phyloP scores from a whole-genome alignment of 1,284 basidiomycete species.

The Ceratobasidium theobromae region DNA sequence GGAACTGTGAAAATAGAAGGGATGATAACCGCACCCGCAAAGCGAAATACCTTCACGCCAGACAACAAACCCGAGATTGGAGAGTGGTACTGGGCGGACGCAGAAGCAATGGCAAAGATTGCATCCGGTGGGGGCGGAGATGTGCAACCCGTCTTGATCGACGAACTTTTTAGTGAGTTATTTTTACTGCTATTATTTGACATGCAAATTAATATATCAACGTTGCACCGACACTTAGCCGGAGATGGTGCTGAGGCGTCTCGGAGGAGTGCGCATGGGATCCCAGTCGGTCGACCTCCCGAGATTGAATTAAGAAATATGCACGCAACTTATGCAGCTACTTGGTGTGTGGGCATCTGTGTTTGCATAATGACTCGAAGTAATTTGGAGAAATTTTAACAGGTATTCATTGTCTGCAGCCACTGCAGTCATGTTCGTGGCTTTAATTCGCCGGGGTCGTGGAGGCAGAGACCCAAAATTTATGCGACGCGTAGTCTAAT shows the following conservation, averaged over 20 bases:
- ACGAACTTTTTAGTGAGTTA: slow-evolving; percentile 78
- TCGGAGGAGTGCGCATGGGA: slow-evolving; percentile 65
- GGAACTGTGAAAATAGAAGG: slow-evolving; percentile 68
- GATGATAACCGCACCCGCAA: slow-evolving; percentile 67
- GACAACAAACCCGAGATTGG: slow-evolving; percentile 80
- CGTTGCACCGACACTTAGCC: slow-evolving; percentile 53
- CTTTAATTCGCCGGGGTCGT: slow-evolving; percentile 43
- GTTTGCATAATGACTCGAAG: no score
- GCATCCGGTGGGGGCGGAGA: slow-evolving; percentile 68
- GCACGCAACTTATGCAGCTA: slow-evolving; percentile 93
- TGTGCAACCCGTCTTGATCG: slow-evolving; percentile 83
- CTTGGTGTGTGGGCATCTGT: slow-evolving; percentile 63
- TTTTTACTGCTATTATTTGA: not conserved
- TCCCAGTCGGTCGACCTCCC: slow-evolving; percentile 83
- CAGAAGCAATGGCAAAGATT: slow-evolving; percentile 76
- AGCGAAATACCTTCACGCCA: slow-evolving; percentile 80
- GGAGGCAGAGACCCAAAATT: slow-evolving; percentile 32
- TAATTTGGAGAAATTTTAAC: no score
- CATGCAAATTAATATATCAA: slow-evolving; percentile 14
- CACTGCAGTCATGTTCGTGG: slow-evolving; percentile 47
- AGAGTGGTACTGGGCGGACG: slow-evolving; percentile 92
- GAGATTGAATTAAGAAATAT: slow-evolving; percentile 91
- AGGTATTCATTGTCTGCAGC: slow-evolving; percentile 50
- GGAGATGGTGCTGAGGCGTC: slow-evolving; percentile 74
- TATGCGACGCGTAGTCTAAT: slow-evolving; percentile 23